Evolutionary conservation across 208 protist species (phyloP).

Genomic region (Acanthamoeba castellanii): DNA sequence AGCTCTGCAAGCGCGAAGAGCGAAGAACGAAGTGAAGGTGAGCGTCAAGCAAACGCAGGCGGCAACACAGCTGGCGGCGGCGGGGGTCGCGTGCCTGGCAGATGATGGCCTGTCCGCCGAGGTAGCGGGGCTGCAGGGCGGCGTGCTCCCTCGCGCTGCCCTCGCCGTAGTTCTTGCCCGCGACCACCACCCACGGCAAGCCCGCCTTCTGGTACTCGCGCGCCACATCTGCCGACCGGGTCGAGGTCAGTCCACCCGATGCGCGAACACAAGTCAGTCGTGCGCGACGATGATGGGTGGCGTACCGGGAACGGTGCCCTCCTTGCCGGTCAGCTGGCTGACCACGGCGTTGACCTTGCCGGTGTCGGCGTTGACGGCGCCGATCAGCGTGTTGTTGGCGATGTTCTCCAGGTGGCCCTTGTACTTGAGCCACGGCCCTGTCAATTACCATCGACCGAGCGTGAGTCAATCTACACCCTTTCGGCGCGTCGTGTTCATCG

Average conservation of each 20-base stretch:
- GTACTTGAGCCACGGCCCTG: constrained; percentile 91
- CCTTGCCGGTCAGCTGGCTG: constrained; percentile 89
- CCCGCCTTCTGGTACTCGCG: constrained; percentile 85
- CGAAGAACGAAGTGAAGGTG: background rate
- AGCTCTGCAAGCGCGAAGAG: constrained; percentile 82
- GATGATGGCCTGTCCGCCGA: constrained; percentile 90
- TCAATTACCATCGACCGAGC: too few species aligned
- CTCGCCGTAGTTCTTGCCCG: constrained; percentile 94
- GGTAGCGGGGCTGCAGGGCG: constrained; percentile 87
- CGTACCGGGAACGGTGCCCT: constrained; percentile 79
- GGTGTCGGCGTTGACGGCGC: constrained; percentile 90
- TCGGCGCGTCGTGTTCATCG: too few species aligned
- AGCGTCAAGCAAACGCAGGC: background rate
- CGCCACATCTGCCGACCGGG: constrained; percentile 74
- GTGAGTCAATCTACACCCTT: too few species aligned
- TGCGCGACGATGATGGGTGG: background rate
- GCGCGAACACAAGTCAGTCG: background rate
- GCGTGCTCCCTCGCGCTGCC: constrained; percentile 92
- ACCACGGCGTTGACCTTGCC: constrained; percentile 88
- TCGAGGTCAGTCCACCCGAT: background rate
- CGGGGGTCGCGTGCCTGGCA: background rate
- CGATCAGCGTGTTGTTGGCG: constrained; percentile 93
- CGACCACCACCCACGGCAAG: constrained; percentile 91
- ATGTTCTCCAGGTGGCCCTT: constrained; percentile 94
- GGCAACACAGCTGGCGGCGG: too few species aligned